phyloP scores from a whole-genome alignment of 2,329 filamentous ascomycete species.

The Aureobasidium sp. region DNA sequence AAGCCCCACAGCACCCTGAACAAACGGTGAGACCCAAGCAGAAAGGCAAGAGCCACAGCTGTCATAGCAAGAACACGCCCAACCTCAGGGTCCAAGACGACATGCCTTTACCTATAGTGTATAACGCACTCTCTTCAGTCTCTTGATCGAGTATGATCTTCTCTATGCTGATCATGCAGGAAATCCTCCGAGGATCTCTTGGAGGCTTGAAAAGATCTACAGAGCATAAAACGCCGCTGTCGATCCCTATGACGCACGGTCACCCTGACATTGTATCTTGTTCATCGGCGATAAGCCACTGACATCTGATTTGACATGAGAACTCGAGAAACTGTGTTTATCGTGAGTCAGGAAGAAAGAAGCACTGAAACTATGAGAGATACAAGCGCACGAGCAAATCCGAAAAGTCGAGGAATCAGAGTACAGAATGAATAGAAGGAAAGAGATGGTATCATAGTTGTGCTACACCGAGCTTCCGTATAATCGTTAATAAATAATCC shows the following conservation, averaged over 20 bases:
- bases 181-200: neutral
- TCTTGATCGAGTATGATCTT: neutral
- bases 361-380: neutral
- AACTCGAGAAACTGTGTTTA: neutral
- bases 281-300: neutral
- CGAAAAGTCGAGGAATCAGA: neutral
- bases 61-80: neutral
- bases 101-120: constrained; percentile 4
- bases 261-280: neutral
- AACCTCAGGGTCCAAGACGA: neutral
- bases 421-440: neutral
- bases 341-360: neutral
- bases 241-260: neutral
- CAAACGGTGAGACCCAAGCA: neutral
- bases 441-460: neutral
- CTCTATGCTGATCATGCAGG: neutral
- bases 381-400: neutral
- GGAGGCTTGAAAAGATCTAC: neutral
- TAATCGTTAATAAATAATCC: neutral
- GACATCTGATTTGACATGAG: neutral
- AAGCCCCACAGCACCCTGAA: neutral
- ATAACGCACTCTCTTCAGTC: neutral
- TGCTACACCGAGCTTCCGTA: neutral
- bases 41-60: neutral
- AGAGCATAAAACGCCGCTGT: neutral